phyloP scores from a whole-genome alignment of 2,329 filamentous ascomycete species.

The Aspergillus sp. region DNA sequence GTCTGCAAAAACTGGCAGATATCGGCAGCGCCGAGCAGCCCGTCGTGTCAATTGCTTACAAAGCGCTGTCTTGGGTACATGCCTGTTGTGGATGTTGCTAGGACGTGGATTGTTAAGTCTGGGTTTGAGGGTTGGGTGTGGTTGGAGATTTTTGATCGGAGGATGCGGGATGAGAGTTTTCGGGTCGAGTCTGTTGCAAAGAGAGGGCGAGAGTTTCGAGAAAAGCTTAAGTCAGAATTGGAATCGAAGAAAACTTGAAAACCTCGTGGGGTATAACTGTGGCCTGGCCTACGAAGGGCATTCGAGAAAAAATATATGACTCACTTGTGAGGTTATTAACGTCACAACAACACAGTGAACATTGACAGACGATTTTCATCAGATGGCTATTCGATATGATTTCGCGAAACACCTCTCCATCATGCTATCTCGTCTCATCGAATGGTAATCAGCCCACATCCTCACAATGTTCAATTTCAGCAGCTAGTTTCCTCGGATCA shows the following conservation, averaged over 20 bases:
- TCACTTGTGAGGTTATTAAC: too few relatives aligned
- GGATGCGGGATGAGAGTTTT: conserved; percentile 9
- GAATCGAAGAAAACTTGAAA: not conserved
- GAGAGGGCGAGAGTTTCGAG: not conserved
- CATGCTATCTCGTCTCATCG: not conserved
- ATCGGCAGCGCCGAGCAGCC: not conserved
- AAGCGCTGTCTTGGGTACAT: conserved; percentile 17
- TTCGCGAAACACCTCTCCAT: too few relatives aligned
- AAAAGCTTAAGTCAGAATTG: not conserved
- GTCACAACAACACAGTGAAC: not conserved
- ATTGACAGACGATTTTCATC: not conserved
- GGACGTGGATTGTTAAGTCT: conserved; percentile 12
- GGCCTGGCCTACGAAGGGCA: not conserved
- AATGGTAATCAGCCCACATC: not conserved
- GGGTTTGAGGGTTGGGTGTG: conserved; percentile 16
- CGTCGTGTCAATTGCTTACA: conserved; percentile 17
- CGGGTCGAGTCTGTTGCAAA: conserved; percentile 2
- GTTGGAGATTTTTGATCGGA: conserved; percentile 17
- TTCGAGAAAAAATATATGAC: too few relatives aligned
- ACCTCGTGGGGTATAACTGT: not conserved
- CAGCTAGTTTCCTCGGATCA: not conserved
- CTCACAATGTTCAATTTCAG: not conserved
- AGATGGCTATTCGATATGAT: not conserved
- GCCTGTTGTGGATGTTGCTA: conserved; percentile 10
- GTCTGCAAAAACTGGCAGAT: not conserved